These are phyloP conservation scores for Sanghuangporus weigelae DNA, from an alignment of 1,284 basidiomycete species.

Conservation along the genomic window DNA sequence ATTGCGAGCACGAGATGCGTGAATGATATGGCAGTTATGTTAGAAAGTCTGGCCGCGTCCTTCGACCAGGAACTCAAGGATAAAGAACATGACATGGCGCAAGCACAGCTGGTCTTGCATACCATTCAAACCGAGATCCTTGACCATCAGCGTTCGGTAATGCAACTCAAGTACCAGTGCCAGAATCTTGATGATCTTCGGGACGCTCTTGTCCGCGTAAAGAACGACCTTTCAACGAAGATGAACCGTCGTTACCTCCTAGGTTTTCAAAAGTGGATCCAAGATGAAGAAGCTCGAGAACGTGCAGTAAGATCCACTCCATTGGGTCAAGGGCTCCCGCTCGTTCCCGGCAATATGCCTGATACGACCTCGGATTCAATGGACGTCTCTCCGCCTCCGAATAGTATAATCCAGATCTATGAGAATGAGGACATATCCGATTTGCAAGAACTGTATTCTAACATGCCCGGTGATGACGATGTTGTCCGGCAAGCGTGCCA, in stretches of 20 bases:
- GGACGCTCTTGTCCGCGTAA: slow-evolving; percentile 55
- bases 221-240: slow-evolving; percentile 63
- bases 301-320: slow-evolving; percentile 52
- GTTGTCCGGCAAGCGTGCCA: slow-evolving; percentile 57
- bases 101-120: slow-evolving; percentile 83
- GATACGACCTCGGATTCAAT: slow-evolving; percentile 18
- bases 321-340: slow-evolving; percentile 42
- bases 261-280: slow-evolving; percentile 93
- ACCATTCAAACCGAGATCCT: slow-evolving; percentile 92
- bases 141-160: slow-evolving; percentile 77
- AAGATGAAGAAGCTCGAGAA: slow-evolving; percentile 78
- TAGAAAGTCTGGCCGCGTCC: slow-evolving; percentile 86
- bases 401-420: slow-evolving; percentile 29
- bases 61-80: slow-evolving; percentile 92
- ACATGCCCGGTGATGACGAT: slow-evolving; percentile 54
- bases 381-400: slow-evolving; percentile 20
- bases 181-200: slow-evolving; percentile 65
- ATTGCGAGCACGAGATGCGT: slow-evolving; percentile 82
- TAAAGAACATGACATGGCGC: slow-evolving; percentile 88
- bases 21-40: slow-evolving; percentile 80
- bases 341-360: slow-evolving; percentile 20
- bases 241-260: slow-evolving; percentile 77
- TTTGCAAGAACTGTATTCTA: slow-evolving; percentile 48
- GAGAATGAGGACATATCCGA: slow-evolving; percentile 59
- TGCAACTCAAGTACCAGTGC: slow-evolving; percentile 65